Evolutionary conservation across 176 grass and related monocot species (phyloP).

Genomic region (Phoenix dactylifera): DNA sequence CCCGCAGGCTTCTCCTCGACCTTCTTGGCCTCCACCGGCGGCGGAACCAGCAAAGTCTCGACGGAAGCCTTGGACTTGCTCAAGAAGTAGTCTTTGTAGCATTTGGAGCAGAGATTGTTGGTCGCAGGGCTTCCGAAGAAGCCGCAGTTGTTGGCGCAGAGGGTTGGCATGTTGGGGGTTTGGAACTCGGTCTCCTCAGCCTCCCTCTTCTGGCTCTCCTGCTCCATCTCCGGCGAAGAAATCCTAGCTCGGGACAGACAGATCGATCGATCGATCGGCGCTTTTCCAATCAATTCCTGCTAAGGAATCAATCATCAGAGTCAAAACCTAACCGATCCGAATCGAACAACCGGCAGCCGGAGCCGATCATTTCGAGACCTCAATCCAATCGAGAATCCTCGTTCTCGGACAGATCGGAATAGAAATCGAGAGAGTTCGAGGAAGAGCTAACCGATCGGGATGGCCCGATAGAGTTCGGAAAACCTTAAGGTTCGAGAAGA

Average conservation of each 20-base stretch:
- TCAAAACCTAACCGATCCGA: not conserved
- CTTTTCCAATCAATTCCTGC: not conserved
- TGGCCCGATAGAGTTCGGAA: no score
- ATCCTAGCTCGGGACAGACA: no score
- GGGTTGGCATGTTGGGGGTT: slow-evolving; percentile 17
- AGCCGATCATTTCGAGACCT: not conserved
- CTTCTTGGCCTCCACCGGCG: slow-evolving; percentile 1
- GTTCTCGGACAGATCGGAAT: not conserved
- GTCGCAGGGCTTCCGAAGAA: slow-evolving; percentile 53
- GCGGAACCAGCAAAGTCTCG: slow-evolving; percentile 1
- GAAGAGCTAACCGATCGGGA: no score
- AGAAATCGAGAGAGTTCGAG: no score
- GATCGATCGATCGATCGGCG: no score
- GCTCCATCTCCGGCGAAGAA: slow-evolving; percentile 31
- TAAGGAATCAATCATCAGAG: not conserved
- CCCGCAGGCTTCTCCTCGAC: not conserved
- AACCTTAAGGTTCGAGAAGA: no score
- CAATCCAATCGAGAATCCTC: not conserved
- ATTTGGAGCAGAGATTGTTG: slow-evolving; percentile 49
- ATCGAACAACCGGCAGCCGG: not conserved
- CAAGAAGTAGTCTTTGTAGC: slow-evolving; percentile 36
- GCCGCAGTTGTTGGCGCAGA: slow-evolving; percentile 58
- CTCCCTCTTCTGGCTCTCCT: slow-evolving; percentile 25
- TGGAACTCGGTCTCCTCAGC: slow-evolving; percentile 1
- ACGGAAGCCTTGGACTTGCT: slow-evolving; percentile 25